Evolutionary conservation across 2,329 filamentous ascomycete genomes (phyloP), one percentile per base, ranked within the genome.

Genomic region (Fusarium pseudoanthophilum): DNA sequence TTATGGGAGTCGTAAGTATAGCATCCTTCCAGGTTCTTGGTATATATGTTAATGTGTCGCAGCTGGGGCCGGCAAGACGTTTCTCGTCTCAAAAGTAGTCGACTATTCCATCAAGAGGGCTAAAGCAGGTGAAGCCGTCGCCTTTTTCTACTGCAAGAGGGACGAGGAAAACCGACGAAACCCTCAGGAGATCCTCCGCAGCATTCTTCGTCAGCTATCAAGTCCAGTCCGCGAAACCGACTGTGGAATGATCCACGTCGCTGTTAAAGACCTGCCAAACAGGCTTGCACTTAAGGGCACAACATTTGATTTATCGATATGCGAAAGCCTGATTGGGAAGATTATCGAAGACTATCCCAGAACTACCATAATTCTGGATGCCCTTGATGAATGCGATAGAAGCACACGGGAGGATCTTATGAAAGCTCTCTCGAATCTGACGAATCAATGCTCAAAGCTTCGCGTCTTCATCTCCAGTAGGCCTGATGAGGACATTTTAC

Each of bases 51-150:
- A 9, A 36, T 4, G 16, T 2, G 20, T 40, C 2, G 15, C 10
- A 46, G 46, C 46, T 24, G 46, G 46, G 0, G 46, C 46, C 1
- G 46, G 46, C 0, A 51, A 51, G 0, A 51, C 46, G 0, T 51
- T 51, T 10, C 11, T 51, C 0, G 0, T 32, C 0, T 49, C 46
- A 10, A 2, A 11, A 32, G 21, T 49, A 5, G 5, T 49, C 8
- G 46, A 49, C 11, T 24, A 18, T 0, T 1, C 3, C 0, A 10
- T 32, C 0, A 5, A 9, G 9, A 48, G 4, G 5, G 46, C 46
- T 3, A 1, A 32, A 13, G 0, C 5, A 0, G 4, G 46, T 1
- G 46, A 49, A 0, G 46, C 14, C 1, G 0, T 49, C 0, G 46
- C 46, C 3, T 49, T 32, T 3, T 49, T 32, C 7, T 49, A 49